phyloP scores from a whole-genome alignment of 2,329 filamentous ascomycete genomes.

The Stachybotrys chartarum region DNA sequence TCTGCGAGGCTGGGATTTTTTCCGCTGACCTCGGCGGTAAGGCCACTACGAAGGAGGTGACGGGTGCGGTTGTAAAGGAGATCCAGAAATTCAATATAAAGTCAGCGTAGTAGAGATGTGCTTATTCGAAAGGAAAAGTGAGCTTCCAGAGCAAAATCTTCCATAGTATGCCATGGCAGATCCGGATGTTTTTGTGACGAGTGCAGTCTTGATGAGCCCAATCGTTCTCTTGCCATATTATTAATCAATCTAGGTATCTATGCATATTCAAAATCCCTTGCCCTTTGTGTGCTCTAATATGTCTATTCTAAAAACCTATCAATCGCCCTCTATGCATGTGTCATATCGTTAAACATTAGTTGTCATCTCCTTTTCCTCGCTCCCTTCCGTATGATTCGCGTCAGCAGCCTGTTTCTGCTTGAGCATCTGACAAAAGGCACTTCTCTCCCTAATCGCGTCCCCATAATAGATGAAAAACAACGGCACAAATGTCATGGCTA shows the following conservation, averaged over 20 bases:
- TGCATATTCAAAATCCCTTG: no score
- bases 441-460: neutral
- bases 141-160: no score
- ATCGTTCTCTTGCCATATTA: no score
- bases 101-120: constrained; percentile 4
- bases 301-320: neutral
- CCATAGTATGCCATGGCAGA: no score
- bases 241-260: no score
- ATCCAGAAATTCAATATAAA: constrained; percentile 8
- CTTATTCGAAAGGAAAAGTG: no score
- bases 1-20: constrained; percentile 42
- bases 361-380: neutral
- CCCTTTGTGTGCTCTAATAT: no score
- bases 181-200: no score
- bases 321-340: neutral
- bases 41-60: constrained; percentile 27
- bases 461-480: neutral
- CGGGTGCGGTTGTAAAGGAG: constrained; percentile 20
- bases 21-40: constrained; percentile 47
- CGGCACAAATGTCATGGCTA: neutral
- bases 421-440: neutral
- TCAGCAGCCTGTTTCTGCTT: neutral
- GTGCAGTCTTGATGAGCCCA: no score
- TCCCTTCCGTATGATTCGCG: neutral
- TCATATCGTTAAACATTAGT: neutral